A percentile compares a stretch with the other conserved stretches of the same genome.
phyloP scores from a whole-genome alignment of 129 eudicot genomes.

The Flaveria trinervia region DNA sequence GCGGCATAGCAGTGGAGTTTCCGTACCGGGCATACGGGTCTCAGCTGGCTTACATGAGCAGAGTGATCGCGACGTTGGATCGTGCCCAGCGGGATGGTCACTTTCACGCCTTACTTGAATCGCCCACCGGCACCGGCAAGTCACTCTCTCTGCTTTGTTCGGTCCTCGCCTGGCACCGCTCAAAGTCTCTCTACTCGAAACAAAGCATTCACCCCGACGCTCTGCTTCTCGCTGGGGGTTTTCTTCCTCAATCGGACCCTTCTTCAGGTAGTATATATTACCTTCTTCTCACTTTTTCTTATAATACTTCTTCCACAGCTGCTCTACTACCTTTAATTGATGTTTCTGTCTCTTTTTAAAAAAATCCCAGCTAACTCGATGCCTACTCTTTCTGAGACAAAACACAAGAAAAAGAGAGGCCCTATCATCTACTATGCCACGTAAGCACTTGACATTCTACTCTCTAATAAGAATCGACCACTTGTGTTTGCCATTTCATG shows the following conservation, averaged over 20 bases:
- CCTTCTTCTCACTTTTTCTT: neutral
- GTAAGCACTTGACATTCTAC: constrained; percentile 40
- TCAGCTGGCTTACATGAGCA: constrained; percentile 82
- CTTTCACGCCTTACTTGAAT: constrained; percentile 85
- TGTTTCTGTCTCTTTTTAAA: neutral
- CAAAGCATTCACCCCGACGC: constrained; percentile 54
- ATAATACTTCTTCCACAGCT: neutral
- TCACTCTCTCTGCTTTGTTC: constrained; percentile 90
- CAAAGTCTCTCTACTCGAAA: constrained; percentile 40
- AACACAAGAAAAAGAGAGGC: constrained; percentile 48
- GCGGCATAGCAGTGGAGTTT: constrained; percentile 81
- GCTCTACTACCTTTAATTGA: neutral
- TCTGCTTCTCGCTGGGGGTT: constrained; percentile 70
- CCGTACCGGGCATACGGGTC: constrained; percentile 89
- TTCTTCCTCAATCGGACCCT: constrained; percentile 66
- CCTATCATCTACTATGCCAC: constrained; percentile 80
- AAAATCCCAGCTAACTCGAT: constrained; percentile 47
- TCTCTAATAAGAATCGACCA: neutral
- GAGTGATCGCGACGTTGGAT: constrained; percentile 82
- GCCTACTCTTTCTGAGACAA: constrained; percentile 48
- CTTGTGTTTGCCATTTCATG: constrained; percentile 1
- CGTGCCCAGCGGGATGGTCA: constrained; percentile 78
- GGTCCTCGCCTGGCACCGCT: constrained; percentile 76
- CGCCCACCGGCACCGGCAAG: constrained; percentile 97
- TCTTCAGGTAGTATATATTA: constrained; percentile 42